Evolutionary conservation across 805 yeast genomes (phyloP), one percentile per base, ranked within the genome.

Genomic region (Scheffersomyces spartinae): DNA sequence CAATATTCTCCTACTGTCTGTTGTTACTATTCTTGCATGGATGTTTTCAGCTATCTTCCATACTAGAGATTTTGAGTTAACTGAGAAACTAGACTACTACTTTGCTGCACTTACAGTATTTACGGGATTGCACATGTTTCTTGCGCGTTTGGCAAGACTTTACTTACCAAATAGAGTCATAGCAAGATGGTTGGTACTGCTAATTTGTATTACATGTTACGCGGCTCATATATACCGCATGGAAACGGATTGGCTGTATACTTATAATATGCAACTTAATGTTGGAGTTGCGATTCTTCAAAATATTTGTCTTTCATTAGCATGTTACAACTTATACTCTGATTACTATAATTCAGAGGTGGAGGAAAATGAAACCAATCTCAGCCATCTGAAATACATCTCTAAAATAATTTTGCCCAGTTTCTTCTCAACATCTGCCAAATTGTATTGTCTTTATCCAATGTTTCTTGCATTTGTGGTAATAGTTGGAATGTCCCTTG

Each of bases 211-310:
- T 0, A 29, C 55, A 0, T 65, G 79, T 15, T 84, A 81, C 36
- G 13, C 59, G 1, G 54, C 59, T 9, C 98, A 88, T 48, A 58
- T 91, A 8, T 44, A 67, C 17, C 64, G 88, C 32, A 55, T 91
- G 17, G 55, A 67, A 9, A 46, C 68, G 7, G 78, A 77, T 37
- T 88, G 95, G 88, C 79, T 84, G 30, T 88, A 88, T 52, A 76
- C 93, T 2, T 91, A 91, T 49, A 88, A 88, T 53, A 88, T 91
- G 97, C 66, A 70, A 35, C 94, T 91, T 15, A 88, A 91, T 42
- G 74, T 91, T 2, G 48, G 66, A 1, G 67, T 84, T 26, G 98
- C 96, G 0, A 29, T 85, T 3, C 33, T 76, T 4, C 96, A 88
- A 40, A 80, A 85, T 46, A 33, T 66, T 3, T 33, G 47, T 12